Evolutionary conservation across 2,329 filamentous ascomycete species (phyloP), one percentile per base, ranked within the genome.

Genomic region (Trichophyton mentagrophytes): DNA sequence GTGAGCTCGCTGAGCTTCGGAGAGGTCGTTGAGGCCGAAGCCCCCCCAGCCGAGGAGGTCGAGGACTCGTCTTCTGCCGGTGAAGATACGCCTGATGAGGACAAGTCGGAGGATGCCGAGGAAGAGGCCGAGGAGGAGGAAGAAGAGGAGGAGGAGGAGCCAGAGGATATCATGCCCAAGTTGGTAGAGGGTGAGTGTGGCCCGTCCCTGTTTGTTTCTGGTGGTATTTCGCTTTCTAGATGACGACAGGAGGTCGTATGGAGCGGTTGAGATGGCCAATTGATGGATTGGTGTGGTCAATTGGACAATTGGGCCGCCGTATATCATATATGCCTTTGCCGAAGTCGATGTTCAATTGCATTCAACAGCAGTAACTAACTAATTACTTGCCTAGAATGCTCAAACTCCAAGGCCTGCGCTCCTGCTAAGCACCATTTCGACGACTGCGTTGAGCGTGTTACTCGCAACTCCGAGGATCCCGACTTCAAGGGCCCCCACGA

Each of bases 361-460:
- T 5, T 53, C n/a, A 13, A 1, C 11, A 36, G 25, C 15, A 17
- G 51, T 36, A 17, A 36, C 51, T 36, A 36, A 36, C 27, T n/a
- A 36, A 33, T 55, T 55, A 3, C 7, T 22, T 22, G 2, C 38
- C 8, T 60, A 97, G 93, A 96, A 73, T 99, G 93, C 84, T 84
- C 84, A 77, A 85, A 92, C 76, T 90, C 90, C 66, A 82, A 87
- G 76, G 80, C 88, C 77, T 99, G 93, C 79, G 82, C 86, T 64
- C 86, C 87, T 63, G 83, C 84, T 73, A 99, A 97, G 85, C 92
- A 97, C 82, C 93, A 99, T 83, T 97, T 88, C 76, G 92, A 97
- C 67, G 90, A 96, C 79, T 99, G 93, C 76, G 90, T 92, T 69
- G 91, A 96, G 84, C 90, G 93, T 70, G 93, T 99, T 69, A 89